Evolutionary conservation across 176 grass and related monocot genomes (phyloP), one percentile per base, ranked within the genome.

Genomic region (Tillandsia fasciculata): DNA sequence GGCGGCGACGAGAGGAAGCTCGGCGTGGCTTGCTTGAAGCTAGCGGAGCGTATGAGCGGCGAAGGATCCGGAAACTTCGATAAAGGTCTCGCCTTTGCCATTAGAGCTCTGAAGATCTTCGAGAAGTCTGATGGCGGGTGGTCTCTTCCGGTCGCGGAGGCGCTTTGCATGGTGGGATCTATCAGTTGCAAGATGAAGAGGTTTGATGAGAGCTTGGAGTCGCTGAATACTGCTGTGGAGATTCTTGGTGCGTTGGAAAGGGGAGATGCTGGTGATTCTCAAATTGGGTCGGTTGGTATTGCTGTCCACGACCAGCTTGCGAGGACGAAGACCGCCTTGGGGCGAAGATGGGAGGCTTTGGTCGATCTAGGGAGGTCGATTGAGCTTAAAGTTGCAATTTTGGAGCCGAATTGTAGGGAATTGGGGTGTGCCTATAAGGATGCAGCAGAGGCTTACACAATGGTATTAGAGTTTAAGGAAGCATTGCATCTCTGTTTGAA

Each of bases 101-200:
- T 92, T 50, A 79, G 66, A 52, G 89, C 82, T 24, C 68, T 92
- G 49, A 74, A 50, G 1, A 73, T 83, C 15, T 83, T 92, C 69
- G 74, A 92, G 63, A 81, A 77, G 53, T 64, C 81, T 48, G 86
- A 83, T 17, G 86, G 89, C 49, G 89, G 89, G 51, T 90, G 89
- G 89, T 87, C 86, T 50, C 49, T 90, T 76, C 70, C 82, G 11
- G 79, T 92, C 24, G 86, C 74, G 28, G 85, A 78, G 74, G 71
- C 87, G 17, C 84, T 92, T 52, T 74, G 76, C 64, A 66, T 92
- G 79, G 76, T 86, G 26, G 88, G 88, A 66, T 64, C 81, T 53
- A 76, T 83, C 56, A 64, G 80, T 29, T 70, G n/a, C 71, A 81
- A 83, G 75, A 53, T 81, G 64, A 79, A 77, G 56, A 26, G 47